Conservation (phyloP, 2,329 filamentous ascomycete species). For the Neophaeococcomyces aloes region DNA sequence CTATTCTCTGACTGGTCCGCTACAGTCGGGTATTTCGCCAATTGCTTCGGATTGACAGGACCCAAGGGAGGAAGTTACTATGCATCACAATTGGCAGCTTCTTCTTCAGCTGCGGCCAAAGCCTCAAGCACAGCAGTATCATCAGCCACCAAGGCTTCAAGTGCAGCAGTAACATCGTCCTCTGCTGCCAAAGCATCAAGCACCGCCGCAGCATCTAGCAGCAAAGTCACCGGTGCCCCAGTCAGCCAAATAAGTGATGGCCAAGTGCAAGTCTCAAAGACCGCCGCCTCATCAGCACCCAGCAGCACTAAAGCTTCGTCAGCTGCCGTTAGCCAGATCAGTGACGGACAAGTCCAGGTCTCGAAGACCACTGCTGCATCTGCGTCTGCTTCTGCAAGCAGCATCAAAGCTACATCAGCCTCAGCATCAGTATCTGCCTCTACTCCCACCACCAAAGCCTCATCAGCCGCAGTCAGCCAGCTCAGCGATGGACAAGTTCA, state of each 20-base stretch:
- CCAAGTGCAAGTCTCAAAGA: constrained; percentile 10
- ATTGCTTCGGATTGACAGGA: constrained; percentile 46
- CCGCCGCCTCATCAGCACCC: constrained; percentile 22
- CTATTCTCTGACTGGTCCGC: constrained; percentile 62
- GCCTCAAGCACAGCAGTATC: no score
- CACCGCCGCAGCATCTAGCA: no score
- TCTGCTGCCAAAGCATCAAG: no score
- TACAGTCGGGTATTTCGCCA: constrained; percentile 60
- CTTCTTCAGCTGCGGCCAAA: no score
- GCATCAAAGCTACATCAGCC: no score
- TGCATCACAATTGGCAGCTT: no score
- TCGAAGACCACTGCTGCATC: background rate
- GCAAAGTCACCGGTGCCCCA: background rate
- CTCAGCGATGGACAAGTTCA: constrained; percentile 17
- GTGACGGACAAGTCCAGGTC: constrained; percentile 16
- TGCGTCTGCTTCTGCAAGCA: no score
- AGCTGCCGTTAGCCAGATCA: constrained; percentile 22
- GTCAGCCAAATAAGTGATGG: constrained; percentile 10
- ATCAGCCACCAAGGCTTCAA: background rate
- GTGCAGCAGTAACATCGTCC: no score
- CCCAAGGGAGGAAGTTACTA: constrained; percentile 7
- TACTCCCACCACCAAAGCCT: no score
- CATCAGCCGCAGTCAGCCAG: constrained; percentile 23
- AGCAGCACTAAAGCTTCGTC: no score
- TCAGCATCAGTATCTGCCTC: no score